A percentile compares a stretch with the other conserved stretches of the same genome.
Evolutionary conservation across 495 filamentous ascomycete species (phyloP).

Genomic region (Penicillium paxilli): DNA sequence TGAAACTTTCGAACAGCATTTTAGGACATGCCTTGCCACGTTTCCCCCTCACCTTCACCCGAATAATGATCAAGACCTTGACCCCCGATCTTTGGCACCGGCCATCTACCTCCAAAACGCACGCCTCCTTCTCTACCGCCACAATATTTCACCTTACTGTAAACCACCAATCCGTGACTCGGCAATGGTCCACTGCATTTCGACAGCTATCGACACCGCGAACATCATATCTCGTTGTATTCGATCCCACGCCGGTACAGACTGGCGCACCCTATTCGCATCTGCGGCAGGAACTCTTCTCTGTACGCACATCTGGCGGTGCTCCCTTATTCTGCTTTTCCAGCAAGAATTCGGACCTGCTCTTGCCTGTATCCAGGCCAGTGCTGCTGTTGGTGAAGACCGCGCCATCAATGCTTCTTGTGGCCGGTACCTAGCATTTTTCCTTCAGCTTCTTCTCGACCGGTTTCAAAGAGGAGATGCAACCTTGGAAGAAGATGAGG

Average conservation of each 20-base stretch:
- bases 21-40: slow-evolving; percentile 67
- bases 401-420: slow-evolving; percentile 76
- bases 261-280: slow-evolving; percentile 52
- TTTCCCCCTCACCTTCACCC: slow-evolving; percentile 75
- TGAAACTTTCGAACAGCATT: slow-evolving; percentile 79
- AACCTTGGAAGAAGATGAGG: slow-evolving; percentile 74
- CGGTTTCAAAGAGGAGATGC: slow-evolving; percentile 55
- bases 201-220: slow-evolving; percentile 74
- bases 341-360: slow-evolving; percentile 71
- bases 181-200: slow-evolving; percentile 77
- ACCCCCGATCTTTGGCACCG: slow-evolving; percentile 71
- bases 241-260: slow-evolving; percentile 32
- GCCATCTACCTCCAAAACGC: slow-evolving; percentile 79
- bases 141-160: slow-evolving; percentile 81
- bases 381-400: slow-evolving; percentile 63
- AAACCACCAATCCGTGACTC: slow-evolving; percentile 59
- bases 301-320: slow-evolving; percentile 89
- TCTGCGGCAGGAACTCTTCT: slow-evolving; percentile 64
- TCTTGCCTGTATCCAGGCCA: slow-evolving; percentile 68
- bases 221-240: slow-evolving; percentile 68
- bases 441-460: slow-evolving; percentile 62
- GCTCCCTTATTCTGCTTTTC: slow-evolving; percentile 76
- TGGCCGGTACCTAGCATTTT: slow-evolving; percentile 82
- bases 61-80: slow-evolving; percentile 60
- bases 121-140: slow-evolving; percentile 82